Percentiles rank a stretch among this genome's conserved stretches.
phyloP scores from a whole-genome alignment of 148 eudicot genomes.

The Rhododendron williamsianum region DNA sequence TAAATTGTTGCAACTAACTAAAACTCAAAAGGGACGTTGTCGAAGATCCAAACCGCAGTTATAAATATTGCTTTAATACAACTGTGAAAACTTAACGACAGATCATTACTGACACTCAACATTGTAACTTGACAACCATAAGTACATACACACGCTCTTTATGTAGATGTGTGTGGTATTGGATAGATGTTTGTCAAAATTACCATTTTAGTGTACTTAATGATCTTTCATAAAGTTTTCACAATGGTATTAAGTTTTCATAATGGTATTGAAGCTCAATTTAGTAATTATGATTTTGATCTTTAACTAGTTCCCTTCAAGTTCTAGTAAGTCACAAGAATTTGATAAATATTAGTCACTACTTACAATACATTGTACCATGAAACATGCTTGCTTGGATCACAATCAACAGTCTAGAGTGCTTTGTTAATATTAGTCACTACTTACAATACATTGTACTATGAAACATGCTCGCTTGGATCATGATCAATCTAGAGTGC shows the following conservation, averaged over 20 bases:
- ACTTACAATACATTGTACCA: background rate
- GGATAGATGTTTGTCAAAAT: background rate
- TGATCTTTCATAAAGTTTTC: background rate
- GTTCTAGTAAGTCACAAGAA: background rate
- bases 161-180: background rate
- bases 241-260: too few relatives aligned
- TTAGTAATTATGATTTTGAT: background rate
- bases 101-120: background rate
- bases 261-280: background rate
- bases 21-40: background rate
- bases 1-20: background rate
- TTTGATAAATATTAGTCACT: too few relatives aligned
- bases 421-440: background rate
- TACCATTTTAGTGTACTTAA: background rate
- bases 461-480: background rate
- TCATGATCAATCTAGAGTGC: background rate
- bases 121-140: background rate
- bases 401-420: background rate
- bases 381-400: background rate
- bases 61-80: background rate
- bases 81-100: too few relatives aligned
- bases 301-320: background rate
- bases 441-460: background rate
- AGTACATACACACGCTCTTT: background rate
- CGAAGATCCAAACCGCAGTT: background rate